Evolutionary conservation across 1,139 yeast species (phyloP), one percentile per base, ranked within the genome.

Genomic region (Suhomyces kunorum): DNA sequence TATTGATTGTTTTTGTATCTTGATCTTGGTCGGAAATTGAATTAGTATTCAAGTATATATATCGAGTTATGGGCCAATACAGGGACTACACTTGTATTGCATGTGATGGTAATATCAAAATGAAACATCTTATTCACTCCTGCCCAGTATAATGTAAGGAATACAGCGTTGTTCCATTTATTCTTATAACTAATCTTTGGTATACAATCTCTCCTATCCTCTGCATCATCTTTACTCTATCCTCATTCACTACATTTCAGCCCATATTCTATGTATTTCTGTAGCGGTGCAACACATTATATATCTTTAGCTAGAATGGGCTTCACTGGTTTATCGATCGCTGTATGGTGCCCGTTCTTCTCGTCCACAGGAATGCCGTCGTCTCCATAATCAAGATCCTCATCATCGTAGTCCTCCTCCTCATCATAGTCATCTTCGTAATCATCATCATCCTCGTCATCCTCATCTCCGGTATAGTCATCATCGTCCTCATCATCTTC

Each of bases 281-380:
- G 19, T 27, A 27, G 16, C 16, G 19, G n/a, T n/a, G n/a, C n/a
- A n/a, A n/a, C n/a, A n/a, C n/a, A n/a, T 27, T 31, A 31, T 12
- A 26, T 25, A n/a, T 33, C 36, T 17, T 26, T 26, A 14, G 30
- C 29, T 13, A 33, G 36, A 26, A 33, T 30, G 6, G 39, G 34
- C 12, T 30, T 29, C 19, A 28, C 18, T 3, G 33, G 38, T 11
- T 35, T 28, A 8, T 18, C 32, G 8, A 29, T 29, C 2, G 32
- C 16, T 29, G 17, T 18, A 19, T 18, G 22, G 13, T 15, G 24
- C 7, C n/a, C 24, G 3, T 12, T 8, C 30, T 59, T 61, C 13
- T 59, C 63, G 9, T 59, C 59, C 1, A 58, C 61, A 25, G 64
- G 68, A 27, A 64, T 59, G 29, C 59, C 59, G 16, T 55, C 63